Conservation (phyloP, 2,329 filamentous ascomycete species). For the Pseudogymnoascus sp. region DNA sequence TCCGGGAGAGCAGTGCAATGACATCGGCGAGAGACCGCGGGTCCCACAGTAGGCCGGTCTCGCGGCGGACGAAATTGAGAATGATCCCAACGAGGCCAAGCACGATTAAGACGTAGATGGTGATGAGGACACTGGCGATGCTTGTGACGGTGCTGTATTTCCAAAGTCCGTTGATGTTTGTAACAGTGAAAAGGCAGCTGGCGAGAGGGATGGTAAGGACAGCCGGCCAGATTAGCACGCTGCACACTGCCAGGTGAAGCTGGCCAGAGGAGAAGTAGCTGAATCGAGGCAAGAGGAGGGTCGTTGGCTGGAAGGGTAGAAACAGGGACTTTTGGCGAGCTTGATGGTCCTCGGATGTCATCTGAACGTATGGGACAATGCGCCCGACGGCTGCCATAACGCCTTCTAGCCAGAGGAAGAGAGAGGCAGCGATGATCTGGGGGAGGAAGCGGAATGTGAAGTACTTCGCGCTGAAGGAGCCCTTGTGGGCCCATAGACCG, state of each 20-base stretch:
- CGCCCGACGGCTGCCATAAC: constrained; percentile 68
- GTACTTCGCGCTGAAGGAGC: constrained; percentile 64
- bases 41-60: constrained; percentile 80
- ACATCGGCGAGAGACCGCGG: constrained; percentile 74
- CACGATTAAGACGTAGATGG: constrained; percentile 61
- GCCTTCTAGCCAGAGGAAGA: constrained; percentile 71
- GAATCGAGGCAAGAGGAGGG: constrained; percentile 59
- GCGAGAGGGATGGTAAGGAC: constrained; percentile 76
- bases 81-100: constrained; percentile 49
- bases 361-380: constrained; percentile 67
- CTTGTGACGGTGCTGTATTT: constrained; percentile 72
- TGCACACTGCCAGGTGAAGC: constrained; percentile 56
- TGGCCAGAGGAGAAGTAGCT: constrained; percentile 62
- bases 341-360: constrained; percentile 56
- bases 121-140: constrained; percentile 69
- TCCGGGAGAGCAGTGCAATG: constrained; percentile 67
- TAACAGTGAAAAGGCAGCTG: constrained; percentile 63
- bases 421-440: constrained; percentile 60
- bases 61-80: constrained; percentile 53
- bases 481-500: constrained; percentile 47
- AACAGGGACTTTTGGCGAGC: constrained; percentile 59
- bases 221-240: constrained; percentile 65
- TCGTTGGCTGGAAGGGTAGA: constrained; percentile 49
- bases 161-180: constrained; percentile 53
- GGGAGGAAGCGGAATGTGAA: constrained; percentile 84